Percentiles rank a stretch among this genome's conserved stretches.
phyloP scores from a whole-genome alignment of 139 green algal species.

The Asterochloris erici region DNA sequence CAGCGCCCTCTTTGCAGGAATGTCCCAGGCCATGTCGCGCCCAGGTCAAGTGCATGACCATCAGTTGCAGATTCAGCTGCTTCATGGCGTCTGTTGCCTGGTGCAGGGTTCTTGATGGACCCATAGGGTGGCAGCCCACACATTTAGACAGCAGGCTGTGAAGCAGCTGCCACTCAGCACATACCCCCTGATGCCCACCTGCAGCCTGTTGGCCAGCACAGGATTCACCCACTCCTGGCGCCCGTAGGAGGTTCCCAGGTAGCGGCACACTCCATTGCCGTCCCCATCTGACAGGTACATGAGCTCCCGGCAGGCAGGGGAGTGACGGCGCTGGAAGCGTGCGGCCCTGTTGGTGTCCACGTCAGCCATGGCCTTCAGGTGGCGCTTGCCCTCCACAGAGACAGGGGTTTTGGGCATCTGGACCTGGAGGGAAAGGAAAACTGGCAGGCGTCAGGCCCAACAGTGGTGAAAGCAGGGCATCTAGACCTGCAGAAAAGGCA shows the following conservation, averaged over 20 bases:
- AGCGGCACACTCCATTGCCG: conserved; percentile 60
- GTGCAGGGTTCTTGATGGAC: background rate
- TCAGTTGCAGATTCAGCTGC: background rate
- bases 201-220: conserved; percentile 47
- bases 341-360: conserved; percentile 3
- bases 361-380: conserved; percentile 20
- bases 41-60: background rate
- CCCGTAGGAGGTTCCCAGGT: conserved; percentile 40
- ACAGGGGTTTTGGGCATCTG: conserved; percentile 14
- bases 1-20: background rate
- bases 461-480: too few relatives aligned
- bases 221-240: conserved; percentile 76
- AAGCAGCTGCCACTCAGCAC: background rate
- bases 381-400: conserved; percentile 31
- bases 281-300: conserved; percentile 79
- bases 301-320: conserved; percentile 48
- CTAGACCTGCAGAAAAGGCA: too few relatives aligned
- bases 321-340: conserved; percentile 34
- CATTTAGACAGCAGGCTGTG: background rate
- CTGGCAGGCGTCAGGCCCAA: too few relatives aligned
- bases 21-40: background rate
- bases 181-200: conserved; percentile 26
- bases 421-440: background rate
- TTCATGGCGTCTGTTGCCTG: background rate
- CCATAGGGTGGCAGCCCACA: background rate